These are phyloP conservation scores for Colletotrichum viniferum DNA, from an alignment of 2,329 filamentous ascomycete species.

Conservation along the genomic window DNA sequence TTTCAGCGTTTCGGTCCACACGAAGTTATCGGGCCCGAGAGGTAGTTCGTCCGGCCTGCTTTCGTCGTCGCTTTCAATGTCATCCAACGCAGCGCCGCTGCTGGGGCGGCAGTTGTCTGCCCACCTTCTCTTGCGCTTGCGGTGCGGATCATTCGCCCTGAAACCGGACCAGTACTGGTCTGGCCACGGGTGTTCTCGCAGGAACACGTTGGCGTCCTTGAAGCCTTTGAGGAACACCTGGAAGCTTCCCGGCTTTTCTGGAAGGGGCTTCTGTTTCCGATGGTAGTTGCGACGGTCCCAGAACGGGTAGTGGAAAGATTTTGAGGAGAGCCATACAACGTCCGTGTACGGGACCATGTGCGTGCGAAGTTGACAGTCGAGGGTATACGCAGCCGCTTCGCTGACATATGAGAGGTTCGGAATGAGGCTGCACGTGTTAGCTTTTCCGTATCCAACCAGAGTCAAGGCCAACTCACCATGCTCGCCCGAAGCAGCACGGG, in stretches of 20 bases:
- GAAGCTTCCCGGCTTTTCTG: constrained; percentile 92
- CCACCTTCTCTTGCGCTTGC: constrained; percentile 65
- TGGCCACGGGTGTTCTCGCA: constrained; percentile 95
- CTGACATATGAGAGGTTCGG: constrained; percentile 98
- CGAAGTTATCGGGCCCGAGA: constrained; percentile 62
- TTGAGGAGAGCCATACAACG: constrained; percentile 91
- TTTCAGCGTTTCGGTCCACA: constrained; percentile 88
- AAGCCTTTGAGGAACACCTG: constrained; percentile 97
- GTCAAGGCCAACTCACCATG: constrained; percentile 65
- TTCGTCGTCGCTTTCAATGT: constrained; percentile 57
- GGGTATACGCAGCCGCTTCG: constrained; percentile 94
- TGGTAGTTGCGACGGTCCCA: constrained; percentile 92
- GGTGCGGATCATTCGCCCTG: constrained; percentile 69
- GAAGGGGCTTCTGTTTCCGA: constrained; percentile 83
- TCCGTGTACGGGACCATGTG: constrained; percentile 96
- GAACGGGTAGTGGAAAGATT: constrained; percentile 97
- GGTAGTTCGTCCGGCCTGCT: constrained; percentile 39
- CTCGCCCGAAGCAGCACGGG: constrained; percentile 94
- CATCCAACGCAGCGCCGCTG: constrained; percentile 32
- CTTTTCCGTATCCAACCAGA: neutral
- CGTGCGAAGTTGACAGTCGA: constrained; percentile 88
- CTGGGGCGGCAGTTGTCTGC: constrained; percentile 23
- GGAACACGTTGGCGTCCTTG: constrained; percentile 94
- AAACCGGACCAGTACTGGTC: constrained; percentile 81
- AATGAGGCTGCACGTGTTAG: constrained; percentile 66